Percentiles rank a stretch among this genome's conserved stretches.
Conservation (phyloP, 176 grass and related monocot genomes). For the Rhynchospora pubera region DNA sequence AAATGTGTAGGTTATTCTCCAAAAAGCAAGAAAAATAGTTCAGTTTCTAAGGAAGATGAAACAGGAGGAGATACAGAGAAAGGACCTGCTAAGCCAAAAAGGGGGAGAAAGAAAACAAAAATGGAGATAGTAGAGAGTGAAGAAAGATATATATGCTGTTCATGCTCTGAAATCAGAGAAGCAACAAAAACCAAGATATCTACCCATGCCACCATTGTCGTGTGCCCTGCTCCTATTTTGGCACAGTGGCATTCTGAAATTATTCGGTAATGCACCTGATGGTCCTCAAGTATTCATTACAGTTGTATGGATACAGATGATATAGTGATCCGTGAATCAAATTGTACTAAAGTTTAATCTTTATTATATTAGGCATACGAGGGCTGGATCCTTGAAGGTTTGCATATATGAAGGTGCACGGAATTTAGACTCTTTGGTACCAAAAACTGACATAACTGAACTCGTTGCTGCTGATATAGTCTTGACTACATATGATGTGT, state of each 20-base stretch:
- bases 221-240: slow-evolving; percentile 85
- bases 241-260: slow-evolving; percentile 92
- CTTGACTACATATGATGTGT: slow-evolving; percentile 92
- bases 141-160: slow-evolving; percentile 48
- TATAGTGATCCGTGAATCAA: slow-evolving; percentile 13
- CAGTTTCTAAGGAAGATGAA: slow-evolving; percentile 26
- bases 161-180: slow-evolving; percentile 79
- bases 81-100: slow-evolving; percentile 40
- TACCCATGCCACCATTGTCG: slow-evolving; percentile 71
- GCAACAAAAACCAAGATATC: slow-evolving; percentile 50
- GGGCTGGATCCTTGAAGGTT: slow-evolving; percentile 72
- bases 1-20: slow-evolving; percentile 77
- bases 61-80: slow-evolving; percentile 27
- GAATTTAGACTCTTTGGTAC: slow-evolving; percentile 34
- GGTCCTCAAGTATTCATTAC: slow-evolving; percentile 20
- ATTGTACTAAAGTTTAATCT: slow-evolving; percentile 22
- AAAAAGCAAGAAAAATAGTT: slow-evolving; percentile 35
- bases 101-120: slow-evolving; percentile 49
- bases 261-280: slow-evolving; percentile 47
- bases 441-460: slow-evolving; percentile 47
- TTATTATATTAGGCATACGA: slow-evolving; percentile 62
- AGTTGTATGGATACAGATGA: not conserved
- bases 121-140: slow-evolving; percentile 43
- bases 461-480: slow-evolving; percentile 74
- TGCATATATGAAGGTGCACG: slow-evolving; percentile 96